Base-by-base conservation (phyloP, 108 stramenopile species). In the Cyclotella sp. region DNA sequence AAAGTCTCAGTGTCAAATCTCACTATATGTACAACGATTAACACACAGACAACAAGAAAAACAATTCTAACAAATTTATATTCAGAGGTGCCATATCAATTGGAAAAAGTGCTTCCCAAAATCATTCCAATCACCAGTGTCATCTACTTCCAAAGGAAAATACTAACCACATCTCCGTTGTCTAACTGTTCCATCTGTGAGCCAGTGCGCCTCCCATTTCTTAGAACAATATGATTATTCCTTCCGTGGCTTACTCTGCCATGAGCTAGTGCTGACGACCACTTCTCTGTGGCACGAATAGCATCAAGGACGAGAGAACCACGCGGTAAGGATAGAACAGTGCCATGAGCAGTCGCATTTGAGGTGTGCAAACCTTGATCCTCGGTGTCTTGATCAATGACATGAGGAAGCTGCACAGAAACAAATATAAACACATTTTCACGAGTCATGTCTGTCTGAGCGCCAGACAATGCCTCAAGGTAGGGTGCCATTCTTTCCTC, bases 271-370 rank as follows among this genome's bases (percentile, higher is more conserved):
- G 61, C 9, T 6, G 15, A 1, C 2, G 45, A 73, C 68, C 59
- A 67, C 43, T 75, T 80, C 16, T 88, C 90, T 21, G 79, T 75
- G 46, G 87, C 75, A 12, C 89, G 87, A 44, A 93, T 65, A 18
- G 88, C 93, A 82, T 91, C 93, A 44, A 93, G 68, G 27, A 93
- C 85, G 40, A 85, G 79, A n/a, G 93, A 84, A 64, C 93, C 93
- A 29, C 87, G 77, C 0, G 93, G 93, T 10, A 93, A 73, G 24
- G 90, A 86, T 51, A 93, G 44, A 6, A 93, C 86, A 24, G 83
- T 86, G 18, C 90, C 90, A 34, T 86, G 45, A 75, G 8, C 67
- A 22, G 52, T 49, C 51, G 52, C 45, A 28, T 34, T 34, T 5
- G 41, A 49, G 24, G 52, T 41, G 16, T 40, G 5, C 34, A 21